phyloP scores from a whole-genome alignment of 495 filamentous ascomycete species.

The Chaetomium tenue region DNA sequence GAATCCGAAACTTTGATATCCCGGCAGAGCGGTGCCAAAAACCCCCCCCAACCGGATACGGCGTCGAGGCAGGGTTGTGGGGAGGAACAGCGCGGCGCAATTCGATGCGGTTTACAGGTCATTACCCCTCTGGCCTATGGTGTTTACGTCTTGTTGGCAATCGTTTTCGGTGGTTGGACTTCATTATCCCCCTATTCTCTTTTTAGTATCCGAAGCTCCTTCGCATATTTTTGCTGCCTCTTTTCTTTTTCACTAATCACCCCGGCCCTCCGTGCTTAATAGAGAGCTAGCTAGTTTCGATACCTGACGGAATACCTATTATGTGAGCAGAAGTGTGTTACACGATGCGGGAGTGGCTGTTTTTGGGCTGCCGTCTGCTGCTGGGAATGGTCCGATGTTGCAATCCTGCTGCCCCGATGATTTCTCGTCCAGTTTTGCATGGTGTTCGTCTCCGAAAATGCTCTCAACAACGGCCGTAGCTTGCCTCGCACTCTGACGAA shows the following conservation, averaged over 20 bases:
- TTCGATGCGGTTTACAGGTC: conserved; percentile 30
- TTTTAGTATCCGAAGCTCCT: conserved; percentile 40
- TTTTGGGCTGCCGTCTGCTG: no score
- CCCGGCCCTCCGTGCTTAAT: conserved; percentile 45
- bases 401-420: not conserved
- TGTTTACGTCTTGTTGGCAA: conserved; percentile 36
- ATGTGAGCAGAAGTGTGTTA: not conserved
- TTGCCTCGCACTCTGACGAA: no score
- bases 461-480: no score
- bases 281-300: conserved; percentile 48
- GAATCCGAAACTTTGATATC: conserved; percentile 27
- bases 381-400: not conserved
- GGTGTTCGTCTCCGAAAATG: no score
- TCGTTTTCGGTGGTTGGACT: conserved; percentile 33
- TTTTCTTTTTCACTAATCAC: conserved; percentile 36
- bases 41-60: conserved; percentile 9
- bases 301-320: conserved; percentile 34
- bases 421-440: not conserved
- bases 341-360: no score
- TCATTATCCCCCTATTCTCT: conserved; percentile 33
- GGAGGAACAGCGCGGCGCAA: conserved; percentile 29
- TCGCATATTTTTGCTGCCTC: conserved; percentile 28
- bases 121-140: conserved; percentile 34
- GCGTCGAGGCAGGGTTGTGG: conserved; percentile 22
- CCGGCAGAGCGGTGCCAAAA: conserved; percentile 22